A percentile compares a stretch with the other conserved stretches of the same genome.
Evolutionary conservation across 2,329 filamentous ascomycete species (phyloP).

Genomic region (Podosphaera fusca): DNA sequence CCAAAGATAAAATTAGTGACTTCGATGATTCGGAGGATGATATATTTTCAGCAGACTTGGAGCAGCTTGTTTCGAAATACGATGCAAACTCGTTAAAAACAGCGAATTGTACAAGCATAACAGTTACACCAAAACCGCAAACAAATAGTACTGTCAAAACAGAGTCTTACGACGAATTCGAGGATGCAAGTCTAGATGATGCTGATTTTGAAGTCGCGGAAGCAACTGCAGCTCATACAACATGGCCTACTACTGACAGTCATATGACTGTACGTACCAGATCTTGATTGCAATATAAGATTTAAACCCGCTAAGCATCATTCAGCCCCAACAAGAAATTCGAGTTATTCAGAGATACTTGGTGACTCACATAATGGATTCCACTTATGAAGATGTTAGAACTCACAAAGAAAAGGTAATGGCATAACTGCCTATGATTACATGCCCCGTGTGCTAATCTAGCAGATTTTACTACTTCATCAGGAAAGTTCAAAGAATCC

Average conservation of each 20-base stretch:
- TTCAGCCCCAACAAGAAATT: slow-evolving; percentile 41
- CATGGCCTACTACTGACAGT: slow-evolving; percentile 15
- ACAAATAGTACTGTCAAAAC: slow-evolving; percentile 17
- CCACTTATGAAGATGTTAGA: slow-evolving; percentile 39
- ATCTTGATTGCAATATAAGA: slow-evolving; percentile 13
- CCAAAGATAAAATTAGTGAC: slow-evolving; percentile 22
- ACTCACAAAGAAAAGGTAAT: slow-evolving; percentile 53
- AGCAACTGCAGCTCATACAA: slow-evolving; percentile 46
- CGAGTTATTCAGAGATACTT: slow-evolving; percentile 73
- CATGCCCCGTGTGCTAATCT: not conserved
- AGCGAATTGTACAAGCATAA: not conserved
- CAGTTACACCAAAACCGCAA: not conserved
- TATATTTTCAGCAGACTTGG: slow-evolving; percentile 31
- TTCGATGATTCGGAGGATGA: slow-evolving; percentile 46
- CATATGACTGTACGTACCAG: slow-evolving; percentile 30
- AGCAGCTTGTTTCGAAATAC: slow-evolving; percentile 31
- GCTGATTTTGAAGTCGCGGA: slow-evolving; percentile 60
- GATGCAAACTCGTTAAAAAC: slow-evolving; percentile 17
- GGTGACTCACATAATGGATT: slow-evolving; percentile 49
- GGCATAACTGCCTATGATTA: not conserved
- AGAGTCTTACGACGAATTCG: slow-evolving; percentile 50
- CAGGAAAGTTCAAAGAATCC: slow-evolving; percentile 45
- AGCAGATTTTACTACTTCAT: slow-evolving; percentile 57
- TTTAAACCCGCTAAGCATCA: slow-evolving; percentile 33
- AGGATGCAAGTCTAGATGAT: slow-evolving; percentile 34